Base-by-base conservation (phyloP, 225 moss, liverwort and hornwort species). In the Polytrichum formosum region DNA sequence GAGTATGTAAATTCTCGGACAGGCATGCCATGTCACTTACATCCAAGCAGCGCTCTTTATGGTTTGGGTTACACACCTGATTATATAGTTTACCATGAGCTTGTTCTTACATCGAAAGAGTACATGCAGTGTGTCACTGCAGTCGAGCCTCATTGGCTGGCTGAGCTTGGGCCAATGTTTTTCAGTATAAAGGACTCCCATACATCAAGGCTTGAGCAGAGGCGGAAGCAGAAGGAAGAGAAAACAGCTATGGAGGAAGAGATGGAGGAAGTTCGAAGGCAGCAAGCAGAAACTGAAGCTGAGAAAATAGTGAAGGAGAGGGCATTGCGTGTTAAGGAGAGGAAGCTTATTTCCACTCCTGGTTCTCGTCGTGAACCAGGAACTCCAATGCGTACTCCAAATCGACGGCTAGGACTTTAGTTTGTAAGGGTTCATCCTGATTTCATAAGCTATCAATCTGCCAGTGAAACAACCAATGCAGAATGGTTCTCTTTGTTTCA, bases 91-190 rank as follows among this genome's bases (percentile, higher is more conserved):
- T 94, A 94, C 69, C 98, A 98, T 63, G 98, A 98, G 79, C 82
- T 98, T 73, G 83, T 94, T 55, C 82, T 98, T 31, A 94, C 98
- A 4, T 94, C 86, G 21, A 98, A 94, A 75, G 94, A 98, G 79
- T 98, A 94, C 63, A 98, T 98, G 98, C 94, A 98, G 74, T 94
- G 92, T 71, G 98, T 98, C 61, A 94, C 94, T 61, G 98, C 98
- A 27, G 98, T 98, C 18, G 98, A 98, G 77, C 94, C 98, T 54
- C 94, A 98, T 72, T 98, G 98, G 98, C 90, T 98, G 30, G 98
- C 98, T 54, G 98, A 94, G 83, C 87, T 98, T 21, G 98, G 98
- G 27, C 94, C 98, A n/a, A 98, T 98, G 98, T 94, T 94, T 75
- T 98, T 98, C 70, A 94, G 92, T 65, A 73, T 98, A 63, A 98